Evolutionary conservation across 345 rosid species (phyloP).

Genomic region (Turritis glabra): DNA sequence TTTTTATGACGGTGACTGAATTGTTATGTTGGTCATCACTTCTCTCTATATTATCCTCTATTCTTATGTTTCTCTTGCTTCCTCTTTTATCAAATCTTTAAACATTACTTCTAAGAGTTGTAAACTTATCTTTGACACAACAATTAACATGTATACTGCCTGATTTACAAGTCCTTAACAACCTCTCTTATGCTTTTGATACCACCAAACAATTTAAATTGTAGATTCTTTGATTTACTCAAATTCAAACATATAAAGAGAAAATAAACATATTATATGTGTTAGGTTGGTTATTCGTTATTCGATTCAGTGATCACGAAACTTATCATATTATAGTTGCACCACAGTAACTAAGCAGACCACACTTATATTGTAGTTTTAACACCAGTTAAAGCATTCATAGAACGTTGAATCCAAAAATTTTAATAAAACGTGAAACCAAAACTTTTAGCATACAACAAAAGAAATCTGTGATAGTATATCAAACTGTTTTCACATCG

Average conservation of each 20-base stretch:
- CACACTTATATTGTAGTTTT: background rate
- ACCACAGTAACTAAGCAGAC: background rate
- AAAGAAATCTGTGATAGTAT: background rate
- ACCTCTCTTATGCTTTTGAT: background rate
- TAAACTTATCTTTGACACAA: background rate
- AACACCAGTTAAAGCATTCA: background rate
- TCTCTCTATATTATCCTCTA: background rate
- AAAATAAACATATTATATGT: background rate
- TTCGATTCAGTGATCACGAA: background rate
- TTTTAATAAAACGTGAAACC: background rate
- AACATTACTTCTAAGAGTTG: background rate
- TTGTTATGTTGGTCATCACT: slow-evolving; percentile 7
- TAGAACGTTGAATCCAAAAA: background rate
- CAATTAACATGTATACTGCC: background rate
- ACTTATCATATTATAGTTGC: background rate
- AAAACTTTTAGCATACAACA: background rate
- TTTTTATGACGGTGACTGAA: slow-evolving; percentile 6
- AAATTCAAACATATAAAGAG: background rate
- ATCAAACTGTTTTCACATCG: slow-evolving; percentile 1
- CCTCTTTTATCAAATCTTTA: background rate
- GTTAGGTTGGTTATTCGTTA: no score
- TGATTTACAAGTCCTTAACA: background rate
- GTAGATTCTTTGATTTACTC: no score
- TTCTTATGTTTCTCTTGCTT: background rate
- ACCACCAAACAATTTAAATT: no score